Percentiles rank a stretch among this genome's conserved stretches.
These are phyloP conservation scores for Phlebopus sp. DNA, from an alignment of 1,284 basidiomycete genomes.

Conservation along the genomic window DNA sequence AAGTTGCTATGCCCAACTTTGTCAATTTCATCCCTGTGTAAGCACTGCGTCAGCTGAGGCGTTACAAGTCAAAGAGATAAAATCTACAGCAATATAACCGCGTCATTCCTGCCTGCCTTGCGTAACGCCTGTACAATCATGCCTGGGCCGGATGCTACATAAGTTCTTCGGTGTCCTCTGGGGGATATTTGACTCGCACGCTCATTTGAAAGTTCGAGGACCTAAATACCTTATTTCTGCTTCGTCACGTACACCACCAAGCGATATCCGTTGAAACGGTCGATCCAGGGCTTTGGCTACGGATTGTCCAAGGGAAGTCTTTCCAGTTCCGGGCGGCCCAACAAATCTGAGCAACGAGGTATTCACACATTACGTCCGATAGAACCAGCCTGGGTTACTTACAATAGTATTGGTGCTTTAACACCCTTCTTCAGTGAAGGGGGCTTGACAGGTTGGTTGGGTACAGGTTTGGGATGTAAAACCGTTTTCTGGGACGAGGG, in stretches of 20 bases:
- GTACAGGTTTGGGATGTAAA: constrained; percentile 7
- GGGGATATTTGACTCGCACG: background rate
- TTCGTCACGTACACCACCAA: constrained; percentile 89
- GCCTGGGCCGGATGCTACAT: constrained; percentile 85
- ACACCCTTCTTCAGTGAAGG: constrained; percentile 37
- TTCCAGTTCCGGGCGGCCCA: constrained; percentile 82
- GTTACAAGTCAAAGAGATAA: constrained; percentile 9
- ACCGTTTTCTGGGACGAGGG: constrained; percentile 2
- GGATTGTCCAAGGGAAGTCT: constrained; percentile 84
- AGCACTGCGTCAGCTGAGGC: constrained; percentile 14
- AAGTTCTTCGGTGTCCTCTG: constrained; percentile 84
- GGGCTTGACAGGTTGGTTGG: constrained; percentile 10
- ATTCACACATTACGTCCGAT: background rate
- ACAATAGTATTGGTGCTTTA: constrained; percentile 83
- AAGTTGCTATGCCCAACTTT: constrained; percentile 85
- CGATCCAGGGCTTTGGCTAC: constrained; percentile 79
- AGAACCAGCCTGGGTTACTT: constrained; percentile 26
- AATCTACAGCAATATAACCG: constrained; percentile 74
- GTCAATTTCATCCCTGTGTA: constrained; percentile 76
- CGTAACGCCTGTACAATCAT: constrained; percentile 86
- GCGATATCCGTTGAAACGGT: constrained; percentile 90
- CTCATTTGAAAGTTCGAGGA: background rate
- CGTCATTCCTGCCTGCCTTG: constrained; percentile 80
- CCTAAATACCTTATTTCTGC: constrained; percentile 70
- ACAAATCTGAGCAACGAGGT: constrained; percentile 51